These are phyloP conservation scores for Trametes cingulata DNA, from an alignment of 768 basidiomycete species.

Conservation along the genomic window DNA sequence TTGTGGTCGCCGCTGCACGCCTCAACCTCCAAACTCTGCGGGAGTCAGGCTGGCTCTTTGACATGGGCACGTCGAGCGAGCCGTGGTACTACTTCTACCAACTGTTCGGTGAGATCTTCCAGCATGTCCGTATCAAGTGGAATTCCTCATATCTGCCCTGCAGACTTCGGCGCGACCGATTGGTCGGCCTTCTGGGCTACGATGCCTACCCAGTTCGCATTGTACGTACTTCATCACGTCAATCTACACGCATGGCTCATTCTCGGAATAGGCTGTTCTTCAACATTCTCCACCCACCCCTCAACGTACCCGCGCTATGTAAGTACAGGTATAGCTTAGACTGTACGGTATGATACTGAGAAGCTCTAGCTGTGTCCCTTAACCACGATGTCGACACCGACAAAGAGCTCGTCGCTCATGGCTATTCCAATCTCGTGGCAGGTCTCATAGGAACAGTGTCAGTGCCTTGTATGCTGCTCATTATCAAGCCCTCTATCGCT, in stretches of 20 bases:
- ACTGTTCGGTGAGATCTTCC: constrained; percentile 58
- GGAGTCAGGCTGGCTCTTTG: constrained; percentile 81
- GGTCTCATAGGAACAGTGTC: constrained; percentile 82
- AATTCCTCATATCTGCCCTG: neutral
- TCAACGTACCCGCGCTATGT: constrained; percentile 91
- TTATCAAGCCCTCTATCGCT: neutral
- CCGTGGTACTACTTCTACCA: constrained; percentile 87
- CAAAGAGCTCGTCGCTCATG: constrained; percentile 90
- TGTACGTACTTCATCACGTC: constrained; percentile 49
- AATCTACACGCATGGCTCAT: neutral
- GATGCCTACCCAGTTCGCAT: constrained; percentile 90
- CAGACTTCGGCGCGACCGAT: constrained; percentile 61
- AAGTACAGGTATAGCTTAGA: constrained; percentile 23
- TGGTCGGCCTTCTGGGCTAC: constrained; percentile 76
- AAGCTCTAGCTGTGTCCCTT: constrained; percentile 82
- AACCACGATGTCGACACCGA: constrained; percentile 89
- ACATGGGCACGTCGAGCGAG: constrained; percentile 51
- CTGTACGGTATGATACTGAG: neutral
- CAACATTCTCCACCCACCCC: constrained; percentile 80
- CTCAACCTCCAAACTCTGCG: constrained; percentile 64
- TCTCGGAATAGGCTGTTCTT: constrained; percentile 64
- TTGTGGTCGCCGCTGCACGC: constrained; percentile 64
- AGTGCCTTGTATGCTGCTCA: constrained; percentile 28
- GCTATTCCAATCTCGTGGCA: constrained; percentile 84
- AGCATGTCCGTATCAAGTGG: neutral